phyloP scores from a whole-genome alignment of 1,139 yeast genomes.

The Pichia sp. region DNA sequence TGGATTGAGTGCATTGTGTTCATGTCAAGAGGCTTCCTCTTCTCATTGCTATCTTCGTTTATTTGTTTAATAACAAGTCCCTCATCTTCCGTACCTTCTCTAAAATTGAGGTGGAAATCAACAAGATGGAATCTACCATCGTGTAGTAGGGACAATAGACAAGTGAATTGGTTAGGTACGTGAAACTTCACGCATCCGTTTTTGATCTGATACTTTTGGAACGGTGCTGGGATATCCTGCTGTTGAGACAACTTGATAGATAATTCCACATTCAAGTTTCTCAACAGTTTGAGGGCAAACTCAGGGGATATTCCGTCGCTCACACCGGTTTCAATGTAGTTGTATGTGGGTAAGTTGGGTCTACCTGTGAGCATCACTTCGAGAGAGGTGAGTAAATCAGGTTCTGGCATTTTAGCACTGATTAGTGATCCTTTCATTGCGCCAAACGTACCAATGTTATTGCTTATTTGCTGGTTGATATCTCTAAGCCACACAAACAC shows the following conservation, averaged over 20 bases:
- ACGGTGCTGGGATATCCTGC: conserved; percentile 55
- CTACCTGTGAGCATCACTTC: conserved; percentile 76
- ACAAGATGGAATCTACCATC: conserved; percentile 74
- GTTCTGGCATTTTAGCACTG: conserved; percentile 85
- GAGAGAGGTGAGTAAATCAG: conserved; percentile 78
- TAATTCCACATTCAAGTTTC: conserved; percentile 64
- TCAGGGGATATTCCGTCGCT: conserved; percentile 46
- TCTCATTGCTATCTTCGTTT: conserved; percentile 1
- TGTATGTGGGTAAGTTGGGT: conserved; percentile 68
- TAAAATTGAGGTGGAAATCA: conserved; percentile 62
- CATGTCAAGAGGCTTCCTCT: conserved; percentile 21
- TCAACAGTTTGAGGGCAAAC: conserved; percentile 54
- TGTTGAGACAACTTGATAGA: conserved; percentile 70
- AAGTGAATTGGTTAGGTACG: conserved; percentile 59
- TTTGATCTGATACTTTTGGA: conserved; percentile 53
- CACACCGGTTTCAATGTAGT: conserved; percentile 38
- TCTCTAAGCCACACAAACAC: conserved; percentile 82
- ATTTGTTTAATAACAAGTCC: conserved; percentile 20
- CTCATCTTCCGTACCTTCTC: conserved; percentile 30
- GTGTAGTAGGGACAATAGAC: conserved; percentile 57
- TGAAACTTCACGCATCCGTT: conserved; percentile 73
- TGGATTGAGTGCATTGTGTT: conserved; percentile 35
- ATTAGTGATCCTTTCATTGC: conserved; percentile 53
- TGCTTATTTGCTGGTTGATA: conserved; percentile 62
- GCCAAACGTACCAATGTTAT: conserved; percentile 49